Conservation (phyloP, 2,329 filamentous ascomycete species). For the Magnaporthales sp. region DNA sequence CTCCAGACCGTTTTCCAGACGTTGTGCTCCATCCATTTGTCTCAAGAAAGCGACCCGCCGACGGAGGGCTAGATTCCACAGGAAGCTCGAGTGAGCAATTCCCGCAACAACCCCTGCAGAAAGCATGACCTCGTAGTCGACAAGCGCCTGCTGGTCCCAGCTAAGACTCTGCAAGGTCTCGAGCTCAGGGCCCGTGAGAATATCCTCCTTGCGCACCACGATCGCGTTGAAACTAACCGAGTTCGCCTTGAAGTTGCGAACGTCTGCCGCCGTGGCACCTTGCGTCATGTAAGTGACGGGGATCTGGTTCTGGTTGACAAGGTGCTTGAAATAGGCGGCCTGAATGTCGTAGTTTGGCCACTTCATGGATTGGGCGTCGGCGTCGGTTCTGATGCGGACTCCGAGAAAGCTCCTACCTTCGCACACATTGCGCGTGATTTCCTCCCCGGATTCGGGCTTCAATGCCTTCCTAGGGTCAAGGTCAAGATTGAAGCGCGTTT, state of each 20-base stretch:
- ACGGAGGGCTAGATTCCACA: constrained; percentile 36
- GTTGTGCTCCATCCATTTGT: constrained; percentile 1
- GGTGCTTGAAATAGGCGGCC: constrained; percentile 21
- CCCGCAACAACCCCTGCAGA: constrained; percentile 34
- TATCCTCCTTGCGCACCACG: constrained; percentile 31
- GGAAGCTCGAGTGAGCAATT: constrained; percentile 33
- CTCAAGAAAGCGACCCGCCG: constrained; percentile 21
- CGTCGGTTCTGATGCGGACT: constrained; percentile 26
- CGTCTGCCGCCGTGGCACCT: constrained; percentile 25
- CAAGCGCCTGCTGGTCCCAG: constrained; percentile 39
- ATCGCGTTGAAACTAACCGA: constrained; percentile 26
- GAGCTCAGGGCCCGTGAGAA: constrained; percentile 28
- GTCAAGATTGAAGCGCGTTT: constrained; percentile 8
- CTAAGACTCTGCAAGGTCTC: constrained; percentile 24
- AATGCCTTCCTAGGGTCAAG: constrained; percentile 18
- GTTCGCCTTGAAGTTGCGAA: constrained; percentile 24
- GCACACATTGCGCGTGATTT: background rate
- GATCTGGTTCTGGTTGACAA: constrained; percentile 17
- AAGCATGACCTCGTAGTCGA: constrained; percentile 41
- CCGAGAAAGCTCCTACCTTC: constrained; percentile 19
- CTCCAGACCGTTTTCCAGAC: constrained; percentile 7
- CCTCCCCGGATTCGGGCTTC: background rate
- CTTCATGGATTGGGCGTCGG: constrained; percentile 18
- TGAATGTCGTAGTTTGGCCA: constrained; percentile 22
- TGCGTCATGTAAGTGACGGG: constrained; percentile 33